phyloP scores from a whole-genome alignment of 176 grass and related monocot genomes.

The Puccinellia tenuiflora region DNA sequence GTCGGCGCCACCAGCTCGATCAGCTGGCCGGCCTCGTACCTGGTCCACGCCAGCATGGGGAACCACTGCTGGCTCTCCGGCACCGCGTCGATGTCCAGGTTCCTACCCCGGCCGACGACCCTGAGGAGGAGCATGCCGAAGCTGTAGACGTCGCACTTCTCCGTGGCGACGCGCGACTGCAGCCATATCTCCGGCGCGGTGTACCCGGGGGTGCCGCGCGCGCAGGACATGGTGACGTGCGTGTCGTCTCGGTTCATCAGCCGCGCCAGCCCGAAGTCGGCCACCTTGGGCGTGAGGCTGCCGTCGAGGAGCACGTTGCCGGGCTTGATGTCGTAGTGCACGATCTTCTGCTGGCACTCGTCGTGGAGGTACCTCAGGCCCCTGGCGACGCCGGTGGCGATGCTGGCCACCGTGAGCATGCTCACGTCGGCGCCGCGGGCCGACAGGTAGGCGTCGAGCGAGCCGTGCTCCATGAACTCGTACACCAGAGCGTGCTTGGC shows the following conservation, averaged over 20 bases:
- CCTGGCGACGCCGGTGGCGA: not conserved
- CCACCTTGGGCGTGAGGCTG: not conserved
- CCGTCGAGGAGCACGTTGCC: not conserved
- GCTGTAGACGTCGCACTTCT: not conserved
- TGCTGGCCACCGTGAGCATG: not conserved
- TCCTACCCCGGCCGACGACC: not conserved
- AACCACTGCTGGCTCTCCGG: conserved; percentile 21
- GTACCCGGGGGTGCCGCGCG: not conserved
- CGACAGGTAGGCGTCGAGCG: conserved; percentile 33
- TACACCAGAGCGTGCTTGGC: no score
- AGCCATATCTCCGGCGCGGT: not conserved
- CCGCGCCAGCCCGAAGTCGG: not conserved
- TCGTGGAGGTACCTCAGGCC: not conserved
- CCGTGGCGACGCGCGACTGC: not conserved
- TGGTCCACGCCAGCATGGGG: conserved; percentile 9
- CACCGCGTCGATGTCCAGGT: conserved; percentile 6
- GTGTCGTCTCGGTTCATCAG: not conserved
- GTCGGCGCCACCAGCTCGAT: no score
- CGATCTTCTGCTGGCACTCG: not conserved
- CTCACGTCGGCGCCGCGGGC: no score
- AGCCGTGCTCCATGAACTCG: not conserved
- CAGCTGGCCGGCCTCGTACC: not conserved
- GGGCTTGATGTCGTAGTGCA: not conserved
- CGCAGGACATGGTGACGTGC: not conserved
- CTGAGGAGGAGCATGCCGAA: not conserved